These are phyloP conservation scores for Xylaria sp. DNA, from an alignment of 2,329 filamentous ascomycete genomes.

Conservation along the genomic window DNA sequence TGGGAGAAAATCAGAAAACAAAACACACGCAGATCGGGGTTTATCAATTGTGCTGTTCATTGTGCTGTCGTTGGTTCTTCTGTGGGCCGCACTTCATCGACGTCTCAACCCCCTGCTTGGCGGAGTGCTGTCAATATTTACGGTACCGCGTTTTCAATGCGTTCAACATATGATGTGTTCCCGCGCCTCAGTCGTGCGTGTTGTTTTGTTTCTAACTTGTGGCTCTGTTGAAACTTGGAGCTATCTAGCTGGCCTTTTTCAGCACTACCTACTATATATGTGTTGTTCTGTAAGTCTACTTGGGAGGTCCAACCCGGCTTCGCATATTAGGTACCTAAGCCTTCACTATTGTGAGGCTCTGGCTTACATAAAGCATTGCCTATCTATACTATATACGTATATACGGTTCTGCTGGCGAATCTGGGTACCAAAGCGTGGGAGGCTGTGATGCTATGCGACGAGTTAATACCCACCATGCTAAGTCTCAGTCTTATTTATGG, in stretches of 20 bases:
- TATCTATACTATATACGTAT: not conserved
- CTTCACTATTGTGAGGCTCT: constrained; percentile 3
- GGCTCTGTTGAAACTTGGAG: not conserved
- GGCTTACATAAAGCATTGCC: constrained; percentile 10
- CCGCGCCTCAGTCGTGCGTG: not conserved
- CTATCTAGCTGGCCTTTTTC: not conserved
- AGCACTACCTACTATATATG: not conserved
- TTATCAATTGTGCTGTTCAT: constrained; percentile 1
- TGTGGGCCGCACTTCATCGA: constrained; percentile 16
- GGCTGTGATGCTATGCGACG: not conserved
- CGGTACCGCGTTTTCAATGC: not conserved
- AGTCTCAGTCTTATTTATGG: not conserved
- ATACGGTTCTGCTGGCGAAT: no score
- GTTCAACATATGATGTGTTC: not conserved
- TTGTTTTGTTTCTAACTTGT: not conserved
- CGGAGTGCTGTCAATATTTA: not conserved
- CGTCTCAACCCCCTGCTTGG: constrained; percentile 12
- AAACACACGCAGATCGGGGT: not conserved
- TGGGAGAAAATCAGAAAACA: not conserved
- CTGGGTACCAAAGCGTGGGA: not conserved
- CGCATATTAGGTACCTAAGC: not conserved
- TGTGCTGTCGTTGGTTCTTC: not conserved
- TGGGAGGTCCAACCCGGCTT: not conserved
- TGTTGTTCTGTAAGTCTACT: not conserved
- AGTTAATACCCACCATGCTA: not conserved